These are phyloP conservation scores for Pleurotus tuber-regium DNA, from an alignment of 768 basidiomycete genomes.

Conservation along the genomic window DNA sequence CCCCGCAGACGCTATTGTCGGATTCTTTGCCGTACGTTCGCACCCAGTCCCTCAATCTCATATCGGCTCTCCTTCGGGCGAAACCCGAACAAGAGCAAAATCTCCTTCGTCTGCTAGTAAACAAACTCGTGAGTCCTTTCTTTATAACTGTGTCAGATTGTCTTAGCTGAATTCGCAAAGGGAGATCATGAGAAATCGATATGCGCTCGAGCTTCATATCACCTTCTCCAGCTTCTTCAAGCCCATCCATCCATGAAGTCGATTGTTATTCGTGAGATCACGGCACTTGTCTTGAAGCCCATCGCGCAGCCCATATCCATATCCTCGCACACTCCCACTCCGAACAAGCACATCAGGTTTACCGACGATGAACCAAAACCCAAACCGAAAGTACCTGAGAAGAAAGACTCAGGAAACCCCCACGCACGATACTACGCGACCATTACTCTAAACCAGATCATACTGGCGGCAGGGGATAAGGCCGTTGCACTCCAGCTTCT, in stretches of 20 bases:
- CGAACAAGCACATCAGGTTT: constrained; percentile 55
- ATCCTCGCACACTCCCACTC: constrained; percentile 30
- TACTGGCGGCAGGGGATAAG: constrained; percentile 64
- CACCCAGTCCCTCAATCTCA: constrained; percentile 75
- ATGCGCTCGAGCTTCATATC: constrained; percentile 87
- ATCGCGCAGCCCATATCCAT: constrained; percentile 24
- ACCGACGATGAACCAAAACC: constrained; percentile 34
- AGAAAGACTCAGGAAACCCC: constrained; percentile 46
- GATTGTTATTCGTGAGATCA: constrained; percentile 85
- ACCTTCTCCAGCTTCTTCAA: constrained; percentile 87
- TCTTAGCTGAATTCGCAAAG: constrained; percentile 31
- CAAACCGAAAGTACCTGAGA: constrained; percentile 21
- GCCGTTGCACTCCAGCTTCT: constrained; percentile 77
- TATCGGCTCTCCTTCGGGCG: constrained; percentile 76
- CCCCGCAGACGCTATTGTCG: constrained; percentile 65
- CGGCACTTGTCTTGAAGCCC: constrained; percentile 73
- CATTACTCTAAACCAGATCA: constrained; percentile 93
- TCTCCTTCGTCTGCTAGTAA: constrained; percentile 84
- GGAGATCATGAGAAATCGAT: constrained; percentile 88
- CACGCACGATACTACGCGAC: constrained; percentile 91
- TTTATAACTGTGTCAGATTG: background rate
- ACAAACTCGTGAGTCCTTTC: constrained; percentile 72
- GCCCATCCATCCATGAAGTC: constrained; percentile 90
- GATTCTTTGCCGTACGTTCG: constrained; percentile 89
- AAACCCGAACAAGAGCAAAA: constrained; percentile 99